Evolutionary conservation across 306 rosid genomes (phyloP), one percentile per base, ranked within the genome.

Genomic region (Cicer yamashitae): DNA sequence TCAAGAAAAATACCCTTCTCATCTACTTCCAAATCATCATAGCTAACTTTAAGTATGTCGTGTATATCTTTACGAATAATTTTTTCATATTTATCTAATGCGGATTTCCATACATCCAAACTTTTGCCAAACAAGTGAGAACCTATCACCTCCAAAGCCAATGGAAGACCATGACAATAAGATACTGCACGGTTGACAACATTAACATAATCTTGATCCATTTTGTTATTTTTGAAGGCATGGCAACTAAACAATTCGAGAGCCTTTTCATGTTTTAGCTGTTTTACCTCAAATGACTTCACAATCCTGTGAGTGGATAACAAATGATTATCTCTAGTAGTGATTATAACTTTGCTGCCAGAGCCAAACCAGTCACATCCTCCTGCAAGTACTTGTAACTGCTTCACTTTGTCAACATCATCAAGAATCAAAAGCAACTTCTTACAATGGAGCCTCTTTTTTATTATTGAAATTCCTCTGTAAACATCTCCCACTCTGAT

Each of bases 121-220:
- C 73, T 69, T 48, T 34, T 69, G 17, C 74, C 46, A 50, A 30
- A 50, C 46, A 69, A 50, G 6, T 69, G 12, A 48, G 59, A 68
- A 30, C 73, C 71, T 66, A 17, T 66, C 17, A 66, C 39, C 15
- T 63, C 54, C 54, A 66, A 66, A 66, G 71, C 71, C 54, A 66
- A 18, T 7, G 54, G 71, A 43, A 43, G 54, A 44, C 71, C 71
- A 2, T 10, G 53, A 66, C 53, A 22, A 44, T 66, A 66, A 6
- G 15, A 65, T 17, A 66, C 40, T 18, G 53, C 53, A 18, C 15
- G 18, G 17, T 66, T 66, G 18, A 53, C 30, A 66, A 18, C 10
- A 43, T 66, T 6, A 10, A n/a, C 39, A 44, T 66, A 66, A 44
- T 0, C 8, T 47, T 7, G 57, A 25, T 43, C 6, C 7, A 47